Evolutionary conservation across 2,329 filamentous ascomycete genomes (phyloP).

Genomic region (Aureobasidium sp.): DNA sequence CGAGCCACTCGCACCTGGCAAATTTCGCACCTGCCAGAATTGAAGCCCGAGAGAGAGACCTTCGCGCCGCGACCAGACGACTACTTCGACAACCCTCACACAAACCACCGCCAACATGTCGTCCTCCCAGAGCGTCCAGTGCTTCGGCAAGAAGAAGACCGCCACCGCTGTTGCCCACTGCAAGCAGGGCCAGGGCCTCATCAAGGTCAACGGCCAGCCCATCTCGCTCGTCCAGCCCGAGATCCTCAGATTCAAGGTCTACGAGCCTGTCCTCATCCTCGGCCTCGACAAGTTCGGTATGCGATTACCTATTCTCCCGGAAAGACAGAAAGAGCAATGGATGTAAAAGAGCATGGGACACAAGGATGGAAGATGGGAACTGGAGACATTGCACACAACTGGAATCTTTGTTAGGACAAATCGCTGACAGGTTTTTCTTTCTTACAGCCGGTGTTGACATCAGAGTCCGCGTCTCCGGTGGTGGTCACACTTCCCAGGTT

Average conservation of each 20-base stretch:
- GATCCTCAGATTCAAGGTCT: slow-evolving; percentile 99
- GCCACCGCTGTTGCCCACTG: slow-evolving; percentile 77
- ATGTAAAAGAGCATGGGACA: slow-evolving; percentile 5
- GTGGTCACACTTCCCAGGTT: slow-evolving; percentile 95
- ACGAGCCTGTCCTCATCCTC: slow-evolving; percentile 96
- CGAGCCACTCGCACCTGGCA: slow-evolving; percentile 7
- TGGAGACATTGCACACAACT: neutral
- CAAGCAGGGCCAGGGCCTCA: slow-evolving; percentile 84
- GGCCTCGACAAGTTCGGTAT: slow-evolving; percentile 89
- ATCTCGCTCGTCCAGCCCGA: slow-evolving; percentile 90
- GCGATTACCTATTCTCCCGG: slow-evolving; percentile 17
- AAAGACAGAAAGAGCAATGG: neutral
- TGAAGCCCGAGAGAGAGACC: neutral
- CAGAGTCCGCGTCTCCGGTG: slow-evolving; percentile 89
- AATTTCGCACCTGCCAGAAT: neutral
- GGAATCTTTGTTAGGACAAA: neutral
- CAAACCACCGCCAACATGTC: slow-evolving; percentile 44
- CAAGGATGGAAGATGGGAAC: neutral
- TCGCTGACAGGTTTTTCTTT: slow-evolving; percentile 9
- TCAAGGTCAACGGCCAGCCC: slow-evolving; percentile 98
- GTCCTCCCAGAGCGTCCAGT: slow-evolving; percentile 63
- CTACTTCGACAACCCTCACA: slow-evolving; percentile 14
- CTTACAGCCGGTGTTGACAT: slow-evolving; percentile 74
- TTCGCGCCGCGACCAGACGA: neutral
- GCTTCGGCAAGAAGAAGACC: slow-evolving; percentile 85